These are phyloP conservation scores for Trypanosoma avium DNA, from an alignment of 208 protist species.

Conservation along the genomic window DNA sequence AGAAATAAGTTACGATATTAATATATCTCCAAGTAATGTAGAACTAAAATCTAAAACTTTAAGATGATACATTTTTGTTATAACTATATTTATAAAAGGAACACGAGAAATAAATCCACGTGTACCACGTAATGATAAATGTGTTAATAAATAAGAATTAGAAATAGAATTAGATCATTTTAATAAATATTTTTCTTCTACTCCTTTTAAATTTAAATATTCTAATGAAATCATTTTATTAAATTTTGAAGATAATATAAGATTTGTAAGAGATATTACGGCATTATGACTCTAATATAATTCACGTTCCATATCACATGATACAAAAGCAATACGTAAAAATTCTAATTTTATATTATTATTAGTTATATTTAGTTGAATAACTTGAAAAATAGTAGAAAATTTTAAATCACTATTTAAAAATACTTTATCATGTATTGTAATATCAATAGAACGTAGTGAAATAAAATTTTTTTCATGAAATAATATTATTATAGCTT, in stretches of 20 bases:
- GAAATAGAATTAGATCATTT: conserved; percentile 28
- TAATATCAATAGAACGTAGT: conserved; percentile 29
- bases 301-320: conserved; percentile 17
- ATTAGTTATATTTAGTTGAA: not conserved
- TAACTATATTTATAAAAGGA: conserved; percentile 6
- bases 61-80: conserved; percentile 28
- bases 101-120: conserved; percentile 23
- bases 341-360: conserved; percentile 9
- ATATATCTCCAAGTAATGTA: conserved; percentile 46
- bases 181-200: conserved; percentile 24
- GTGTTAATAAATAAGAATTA: conserved; percentile 22
- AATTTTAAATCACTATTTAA: conserved; percentile 5
- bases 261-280: conserved; percentile 26
- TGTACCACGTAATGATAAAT: conserved; percentile 45
- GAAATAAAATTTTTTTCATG: conserved; percentile 4
- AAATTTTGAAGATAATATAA: conserved; percentile 31
- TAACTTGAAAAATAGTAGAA: not conserved
- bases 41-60: conserved; percentile 42
- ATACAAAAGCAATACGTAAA: conserved; percentile 27
- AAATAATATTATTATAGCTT: conserved; percentile 8
- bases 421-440: conserved; percentile 31
- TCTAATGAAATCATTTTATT: conserved; percentile 25
- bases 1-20: conserved; percentile 29
- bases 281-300: conserved; percentile 13
- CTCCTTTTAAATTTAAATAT: conserved; percentile 32